phyloP scores from a whole-genome alignment of 768 basidiomycete species.

The Trametes cubensis region DNA sequence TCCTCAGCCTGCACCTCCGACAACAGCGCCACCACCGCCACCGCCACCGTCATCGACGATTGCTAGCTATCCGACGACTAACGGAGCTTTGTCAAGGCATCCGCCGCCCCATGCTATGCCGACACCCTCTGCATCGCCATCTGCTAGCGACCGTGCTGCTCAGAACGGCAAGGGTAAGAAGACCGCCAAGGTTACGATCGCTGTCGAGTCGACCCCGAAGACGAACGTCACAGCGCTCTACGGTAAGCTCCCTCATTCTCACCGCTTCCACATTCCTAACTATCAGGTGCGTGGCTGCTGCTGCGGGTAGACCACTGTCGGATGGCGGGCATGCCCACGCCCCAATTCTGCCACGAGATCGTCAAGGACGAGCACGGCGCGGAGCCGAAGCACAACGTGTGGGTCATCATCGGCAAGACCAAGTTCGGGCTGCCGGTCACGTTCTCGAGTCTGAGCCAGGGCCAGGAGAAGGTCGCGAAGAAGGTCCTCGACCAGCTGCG shows the following conservation, averaged over 20 bases:
- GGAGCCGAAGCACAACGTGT: slow-evolving; percentile 42
- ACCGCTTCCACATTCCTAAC: neutral
- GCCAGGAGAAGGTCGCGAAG: slow-evolving; percentile 48
- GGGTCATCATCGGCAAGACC: slow-evolving; percentile 50
- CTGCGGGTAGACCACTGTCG: slow-evolving; percentile 30
- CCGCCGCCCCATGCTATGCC: neutral
- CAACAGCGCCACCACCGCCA: neutral
- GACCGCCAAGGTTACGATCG: slow-evolving; percentile 12
- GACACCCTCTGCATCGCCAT: neutral
- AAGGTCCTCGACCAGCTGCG: slow-evolving; percentile 45
- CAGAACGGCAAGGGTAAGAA: slow-evolving; percentile 8
- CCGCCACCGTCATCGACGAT: neutral
- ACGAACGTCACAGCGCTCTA: slow-evolving; percentile 25
- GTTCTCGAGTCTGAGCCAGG: slow-evolving; percentile 43
- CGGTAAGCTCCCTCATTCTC: slow-evolving; percentile 15
- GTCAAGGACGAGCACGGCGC: slow-evolving; percentile 29
- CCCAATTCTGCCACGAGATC: slow-evolving; percentile 39
- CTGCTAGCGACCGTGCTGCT: neutral
- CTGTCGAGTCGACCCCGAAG: slow-evolving; percentile 19
- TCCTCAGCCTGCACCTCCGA: neutral
- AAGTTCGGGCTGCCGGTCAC: slow-evolving; percentile 47
- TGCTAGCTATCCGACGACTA: neutral
- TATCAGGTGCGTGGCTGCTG: neutral
- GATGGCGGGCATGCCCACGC: slow-evolving; percentile 28
- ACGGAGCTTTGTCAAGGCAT: neutral